Base-by-base conservation (phyloP, 2,329 filamentous ascomycete species). In the Paracamarosporium sp. region DNA sequence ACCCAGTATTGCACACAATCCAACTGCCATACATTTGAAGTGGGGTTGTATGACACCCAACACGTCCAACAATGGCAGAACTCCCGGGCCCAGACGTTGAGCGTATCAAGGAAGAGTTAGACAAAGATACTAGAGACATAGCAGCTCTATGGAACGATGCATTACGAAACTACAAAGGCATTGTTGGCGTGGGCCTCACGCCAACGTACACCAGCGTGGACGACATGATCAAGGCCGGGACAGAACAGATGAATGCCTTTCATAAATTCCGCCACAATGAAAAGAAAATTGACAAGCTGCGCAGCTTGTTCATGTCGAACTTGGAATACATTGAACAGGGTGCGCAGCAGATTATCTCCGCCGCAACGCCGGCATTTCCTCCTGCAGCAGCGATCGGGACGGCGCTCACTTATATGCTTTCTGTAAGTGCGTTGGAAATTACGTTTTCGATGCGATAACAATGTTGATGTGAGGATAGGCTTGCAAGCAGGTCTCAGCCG, bases 211-310 rank as follows among this genome's bases (percentile, higher is more conserved):
- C 15, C 25, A 50, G 35, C 13, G 47, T 50, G 15, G 47, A 40
- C 9, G 47, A 50, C n/a, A 50, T 50, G 47, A 50, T 50, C 20
- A 38, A 50, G 31, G 35, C 33, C 12, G 47, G 47, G 12, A 50
- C 47, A 41, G 47, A 50, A 24, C 47, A 50, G 25, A 50, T 50
- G 47, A 41, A 50, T 20, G 47, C 47, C n/a, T 50, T 50, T 9
- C 47, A 50, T 15, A 50, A 50, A 35, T 50, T 40, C 20, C 47
- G 47, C 11, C 47, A 50, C 9, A 36, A 50, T 22, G 24, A 28
- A 15, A 40, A 50, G 24, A 50, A 50, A 15, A 35, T 50, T 2
- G 47, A 50, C 12, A 50, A 50, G 35, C 33, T 50, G n/a, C 33
- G 47, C 5, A 50, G 33, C 35, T 41, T 50, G 24, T 50, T 50